Conservation (phyloP, 2,329 filamentous ascomycete genomes). For the Cercospora beticola region DNA sequence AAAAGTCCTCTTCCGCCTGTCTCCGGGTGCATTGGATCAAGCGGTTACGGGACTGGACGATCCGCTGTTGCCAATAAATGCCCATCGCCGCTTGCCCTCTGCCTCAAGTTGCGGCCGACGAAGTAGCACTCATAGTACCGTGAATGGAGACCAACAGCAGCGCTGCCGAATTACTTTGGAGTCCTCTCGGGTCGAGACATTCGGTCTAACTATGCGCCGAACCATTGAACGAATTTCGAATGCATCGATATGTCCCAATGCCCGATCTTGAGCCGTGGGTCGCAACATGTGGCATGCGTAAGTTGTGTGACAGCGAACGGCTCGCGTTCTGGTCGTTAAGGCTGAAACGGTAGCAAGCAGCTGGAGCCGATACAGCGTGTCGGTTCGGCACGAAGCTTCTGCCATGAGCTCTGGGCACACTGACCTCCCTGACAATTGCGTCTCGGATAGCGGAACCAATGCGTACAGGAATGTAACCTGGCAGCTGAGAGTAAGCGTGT, state of each 20-base stretch:
- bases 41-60: neutral
- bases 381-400: neutral
- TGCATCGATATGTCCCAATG: neutral
- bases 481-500: neutral
- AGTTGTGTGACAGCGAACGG: neutral
- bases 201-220: neutral
- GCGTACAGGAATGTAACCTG: neutral
- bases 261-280: neutral
- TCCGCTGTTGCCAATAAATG: neutral
- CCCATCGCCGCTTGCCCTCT: neutral
- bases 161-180: neutral
- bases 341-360: conserved; percentile 3
- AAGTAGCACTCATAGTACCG: neutral
- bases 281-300: neutral
- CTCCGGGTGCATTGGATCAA: neutral
- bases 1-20: neutral
- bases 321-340: neutral
- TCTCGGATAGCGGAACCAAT: neutral
- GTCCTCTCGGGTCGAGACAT: neutral
- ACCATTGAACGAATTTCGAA: neutral
- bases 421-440: neutral
- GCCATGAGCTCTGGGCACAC: neutral
- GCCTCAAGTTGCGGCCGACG: neutral
- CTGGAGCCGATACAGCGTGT: neutral
- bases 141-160: neutral